Conservation (phyloP, 2,329 filamentous ascomycete genomes). For the Thelonectria discophora region DNA sequence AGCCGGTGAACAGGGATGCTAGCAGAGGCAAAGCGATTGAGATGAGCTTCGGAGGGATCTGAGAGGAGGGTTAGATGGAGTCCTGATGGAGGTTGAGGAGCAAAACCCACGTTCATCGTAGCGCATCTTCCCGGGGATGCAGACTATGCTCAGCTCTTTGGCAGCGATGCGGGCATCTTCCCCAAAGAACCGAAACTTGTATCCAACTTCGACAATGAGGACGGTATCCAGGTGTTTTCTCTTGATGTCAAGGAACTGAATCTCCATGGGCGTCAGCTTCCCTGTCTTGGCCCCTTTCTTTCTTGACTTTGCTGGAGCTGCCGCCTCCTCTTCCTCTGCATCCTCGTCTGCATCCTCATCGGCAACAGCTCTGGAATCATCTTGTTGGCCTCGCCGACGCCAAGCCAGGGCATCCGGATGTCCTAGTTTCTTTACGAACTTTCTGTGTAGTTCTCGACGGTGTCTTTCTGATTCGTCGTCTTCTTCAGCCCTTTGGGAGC, state of each 20-base stretch:
- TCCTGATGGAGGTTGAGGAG: conserved; percentile 21
- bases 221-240: conserved; percentile 88
- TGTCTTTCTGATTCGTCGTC: conserved; percentile 60
- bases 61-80: conserved; percentile 13
- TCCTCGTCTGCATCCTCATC: conserved; percentile 66
- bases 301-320: conserved; percentile 57
- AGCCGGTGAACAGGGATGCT: conserved; percentile 94
- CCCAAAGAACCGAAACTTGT: conserved; percentile 97
- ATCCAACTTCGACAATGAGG: conserved; percentile 93
- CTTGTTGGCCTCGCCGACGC: conserved; percentile 65
- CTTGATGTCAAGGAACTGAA: conserved; percentile 94
- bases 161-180: conserved; percentile 91
- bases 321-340: conserved; percentile 63
- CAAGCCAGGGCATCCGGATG: conserved; percentile 82
- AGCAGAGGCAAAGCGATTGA: conserved; percentile 91
- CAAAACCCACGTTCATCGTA: conserved; percentile 80
- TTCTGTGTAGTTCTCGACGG: conserved; percentile 78
- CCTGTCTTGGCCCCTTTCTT: conserved; percentile 76
- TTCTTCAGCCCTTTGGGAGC: conserved; percentile 49
- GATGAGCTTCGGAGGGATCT: conserved; percentile 89
- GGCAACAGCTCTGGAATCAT: conserved; percentile 61
- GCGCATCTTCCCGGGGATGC: conserved; percentile 92
- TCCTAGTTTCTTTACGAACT: conserved; percentile 91
- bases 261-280: conserved; percentile 94
- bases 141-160: conserved; percentile 92